phyloP scores from a whole-genome alignment of 228 moss, liverwort and hornwort genomes.

The Sphagnum fallax region DNA sequence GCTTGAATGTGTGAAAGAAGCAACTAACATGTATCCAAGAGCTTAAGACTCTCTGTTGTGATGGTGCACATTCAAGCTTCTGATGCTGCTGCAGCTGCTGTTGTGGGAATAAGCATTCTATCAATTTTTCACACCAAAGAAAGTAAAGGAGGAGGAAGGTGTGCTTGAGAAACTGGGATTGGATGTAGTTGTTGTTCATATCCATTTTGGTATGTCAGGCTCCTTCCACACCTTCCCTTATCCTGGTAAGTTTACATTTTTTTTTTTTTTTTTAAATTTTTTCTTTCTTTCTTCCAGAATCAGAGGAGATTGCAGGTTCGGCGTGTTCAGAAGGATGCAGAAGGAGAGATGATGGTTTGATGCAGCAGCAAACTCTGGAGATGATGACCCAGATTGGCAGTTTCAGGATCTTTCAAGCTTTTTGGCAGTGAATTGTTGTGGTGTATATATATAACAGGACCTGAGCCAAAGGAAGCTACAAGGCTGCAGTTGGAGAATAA shows the following conservation, averaged over 20 bases:
- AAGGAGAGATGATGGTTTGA: too few relatives aligned
- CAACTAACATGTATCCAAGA: neutral
- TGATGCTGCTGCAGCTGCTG: too few relatives aligned
- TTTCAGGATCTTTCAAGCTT: too few relatives aligned
- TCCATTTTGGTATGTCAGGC: slow-evolving; percentile 91
- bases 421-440: too few relatives aligned
- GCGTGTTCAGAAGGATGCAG: too few relatives aligned
- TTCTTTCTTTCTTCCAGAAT: neutral
- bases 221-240: slow-evolving; percentile 67
- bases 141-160: slow-evolving; percentile 26
- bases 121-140: slow-evolving; percentile 74
- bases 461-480: slow-evolving; percentile 68
- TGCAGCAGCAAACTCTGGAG: too few relatives aligned
- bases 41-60: neutral
- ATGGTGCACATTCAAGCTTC: neutral
- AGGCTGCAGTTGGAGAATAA: slow-evolving; percentile 60
- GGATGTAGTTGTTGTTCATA: slow-evolving; percentile 66
- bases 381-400: too few relatives aligned
- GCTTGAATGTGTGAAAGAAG: too few relatives aligned
- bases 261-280: neutral
- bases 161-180: slow-evolving; percentile 40
- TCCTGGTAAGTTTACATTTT: slow-evolving; percentile 39
- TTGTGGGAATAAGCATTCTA: neutral
- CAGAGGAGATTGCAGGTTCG: neutral
- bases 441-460: slow-evolving; percentile 28